Evolutionary conservation across 1,284 basidiomycete genomes (phyloP), one percentile per base, ranked within the genome.

Genomic region (Chondrostereum purpureum): DNA sequence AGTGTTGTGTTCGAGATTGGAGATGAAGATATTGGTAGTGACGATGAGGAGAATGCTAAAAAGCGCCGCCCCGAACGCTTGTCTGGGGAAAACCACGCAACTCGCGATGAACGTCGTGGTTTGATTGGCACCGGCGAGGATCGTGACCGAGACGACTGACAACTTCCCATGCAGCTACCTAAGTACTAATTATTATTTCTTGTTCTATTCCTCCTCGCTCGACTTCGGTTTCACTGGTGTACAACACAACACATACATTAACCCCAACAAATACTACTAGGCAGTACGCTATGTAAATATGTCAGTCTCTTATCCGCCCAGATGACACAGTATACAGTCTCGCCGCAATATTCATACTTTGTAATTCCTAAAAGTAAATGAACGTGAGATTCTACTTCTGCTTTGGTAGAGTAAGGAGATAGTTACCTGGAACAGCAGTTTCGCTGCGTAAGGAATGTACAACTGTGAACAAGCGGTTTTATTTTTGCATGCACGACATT

Each of bases 401-500:
- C 6, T 39, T 10, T 37, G 4, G 14, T 12, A 42, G 27, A 22
- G 8, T 12, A 16, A 31, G 43, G 23, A 4, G 27, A 27, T 44
- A 59, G 71, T 44, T 57, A 86, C 84, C 79, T 94, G 91, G 83
- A 94, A 92, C 42, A 95, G 73, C 47, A 95, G 65, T 65, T 95
- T 95, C 14, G 90, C 90, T 12, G 91, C 91, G 59, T 93, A 93
- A 33, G 91, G 91, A 65, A 93, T 92, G 59, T 90, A 91, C 16
- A 93, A 65, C 56, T 94, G 92, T 46, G 89, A 93, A 59, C 88
- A 87, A 39, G 88, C 88, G 24, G 92, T 95, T 71, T 93, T 94
- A 72, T 96, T 97, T 60, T 92, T 88, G 68, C 93, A 97, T 34
- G 92, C 85, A 48, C 90, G 82, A 58, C 89, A 92, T 73, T 81